phyloP scores from a whole-genome alignment of 2,329 filamentous ascomycete species.

The Colletotrichum lentis region DNA sequence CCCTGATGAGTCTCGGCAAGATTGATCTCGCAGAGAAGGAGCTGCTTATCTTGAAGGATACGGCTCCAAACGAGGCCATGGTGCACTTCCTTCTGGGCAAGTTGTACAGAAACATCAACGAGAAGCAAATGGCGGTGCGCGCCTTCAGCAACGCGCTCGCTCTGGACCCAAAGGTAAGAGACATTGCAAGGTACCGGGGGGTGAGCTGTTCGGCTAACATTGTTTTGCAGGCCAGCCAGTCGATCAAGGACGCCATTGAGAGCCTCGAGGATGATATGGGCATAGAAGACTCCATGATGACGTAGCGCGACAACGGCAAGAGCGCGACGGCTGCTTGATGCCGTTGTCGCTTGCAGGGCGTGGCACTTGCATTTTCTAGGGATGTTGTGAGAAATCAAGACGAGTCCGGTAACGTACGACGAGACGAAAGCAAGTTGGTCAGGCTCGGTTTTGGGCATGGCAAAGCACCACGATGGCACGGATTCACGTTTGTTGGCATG shows the following conservation, averaged over 20 bases:
- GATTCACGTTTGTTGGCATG: conserved; percentile 40
- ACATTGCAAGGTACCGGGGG: conserved; percentile 9
- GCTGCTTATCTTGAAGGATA: conserved; percentile 85
- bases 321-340: background rate
- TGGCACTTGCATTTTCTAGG: conserved; percentile 17
- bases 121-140: conserved; percentile 82
- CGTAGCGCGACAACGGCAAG: conserved; percentile 48
- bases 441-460: conserved; percentile 27
- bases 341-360: background rate
- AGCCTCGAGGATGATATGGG: conserved; percentile 82
- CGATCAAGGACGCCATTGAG: conserved; percentile 98
- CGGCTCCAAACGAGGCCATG: conserved; percentile 93
- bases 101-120: conserved; percentile 76
- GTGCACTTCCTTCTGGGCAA: conserved; percentile 95
- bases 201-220: conserved; percentile 26
- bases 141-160: conserved; percentile 96
- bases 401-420: conserved; percentile 23
- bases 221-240: conserved; percentile 76
- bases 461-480: conserved; percentile 36
- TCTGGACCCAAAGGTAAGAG: conserved; percentile 90
- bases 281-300: conserved; percentile 72
- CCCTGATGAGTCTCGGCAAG: conserved; percentile 77
- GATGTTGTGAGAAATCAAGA: conserved; percentile 20
- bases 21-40: conserved; percentile 80
- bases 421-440: conserved; percentile 28